Conservation (phyloP, 805 yeast genomes). For the Saccharomycopsis selenospora region DNA sequence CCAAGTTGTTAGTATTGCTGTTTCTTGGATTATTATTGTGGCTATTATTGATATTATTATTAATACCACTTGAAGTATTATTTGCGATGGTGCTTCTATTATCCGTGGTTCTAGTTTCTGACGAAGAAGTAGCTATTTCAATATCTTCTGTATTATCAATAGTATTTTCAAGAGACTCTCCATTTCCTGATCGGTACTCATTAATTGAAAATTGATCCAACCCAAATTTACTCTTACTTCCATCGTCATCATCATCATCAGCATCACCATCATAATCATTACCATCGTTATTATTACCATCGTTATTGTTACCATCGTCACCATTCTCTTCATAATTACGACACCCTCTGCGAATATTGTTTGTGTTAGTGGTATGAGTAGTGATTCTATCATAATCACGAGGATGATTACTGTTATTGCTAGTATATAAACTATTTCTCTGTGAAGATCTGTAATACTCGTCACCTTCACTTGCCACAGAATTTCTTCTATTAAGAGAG, state of each 20-base stretch:
- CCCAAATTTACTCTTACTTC: slow-evolving; percentile 8
- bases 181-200: slow-evolving; percentile 7
- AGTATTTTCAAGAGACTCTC: too few species aligned
- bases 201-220: slow-evolving; percentile 12
- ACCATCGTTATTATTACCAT: neutral
- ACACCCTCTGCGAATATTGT: too few species aligned
- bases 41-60: too few species aligned
- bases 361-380: neutral
- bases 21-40: too few species aligned
- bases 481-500: neutral
- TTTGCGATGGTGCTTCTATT: too few species aligned
- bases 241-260: neutral
- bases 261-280: neutral
- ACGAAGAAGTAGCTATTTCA: too few species aligned
- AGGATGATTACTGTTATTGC: too few species aligned
- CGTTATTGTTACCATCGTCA: slow-evolving; percentile 1
- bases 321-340: too few species aligned
- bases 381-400: too few species aligned
- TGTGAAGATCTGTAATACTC: slow-evolving; percentile 18
- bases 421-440: neutral
- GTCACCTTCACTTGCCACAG: slow-evolving; percentile 35
- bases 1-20: neutral
- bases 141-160: too few species aligned
- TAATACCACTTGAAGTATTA: too few species aligned
- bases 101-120: too few species aligned